A percentile compares a stretch with the other conserved stretches of the same genome.
Evolutionary conservation across 306 rosid genomes (phyloP).

Genomic region (Vachellia pachyceras): DNA sequence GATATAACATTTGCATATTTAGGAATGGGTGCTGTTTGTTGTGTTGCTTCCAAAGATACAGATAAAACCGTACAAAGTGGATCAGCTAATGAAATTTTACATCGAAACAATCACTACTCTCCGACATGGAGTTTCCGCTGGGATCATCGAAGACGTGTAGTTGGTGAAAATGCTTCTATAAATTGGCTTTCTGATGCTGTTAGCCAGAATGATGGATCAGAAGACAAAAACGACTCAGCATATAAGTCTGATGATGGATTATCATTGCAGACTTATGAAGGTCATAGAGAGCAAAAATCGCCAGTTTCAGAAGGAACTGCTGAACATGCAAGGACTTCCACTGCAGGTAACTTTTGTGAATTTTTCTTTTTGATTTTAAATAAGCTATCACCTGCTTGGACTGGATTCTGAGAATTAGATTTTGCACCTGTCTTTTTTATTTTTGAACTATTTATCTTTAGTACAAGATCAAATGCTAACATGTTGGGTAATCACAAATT

Average conservation of each 20-base stretch:
- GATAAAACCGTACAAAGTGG: constrained; percentile 48
- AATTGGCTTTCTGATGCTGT: constrained; percentile 51
- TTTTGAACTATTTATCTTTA: constrained; percentile 1
- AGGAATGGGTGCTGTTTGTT: constrained; percentile 58
- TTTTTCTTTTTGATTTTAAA: constrained; percentile 6
- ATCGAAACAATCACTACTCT: constrained; percentile 44
- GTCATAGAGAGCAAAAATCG: constrained; percentile 36
- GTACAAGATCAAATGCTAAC: background rate
- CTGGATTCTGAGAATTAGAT: constrained; percentile 3
- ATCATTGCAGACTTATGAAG: constrained; percentile 42
- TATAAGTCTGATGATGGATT: constrained; percentile 47
- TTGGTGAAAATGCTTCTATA: constrained; percentile 52
- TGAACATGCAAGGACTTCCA: constrained; percentile 26
- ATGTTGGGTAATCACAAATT: background rate
- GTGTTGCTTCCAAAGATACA: constrained; percentile 51
- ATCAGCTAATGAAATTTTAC: constrained; percentile 38
- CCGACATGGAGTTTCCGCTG: constrained; percentile 59
- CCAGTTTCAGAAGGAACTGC: constrained; percentile 42
- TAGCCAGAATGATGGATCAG: constrained; percentile 42
- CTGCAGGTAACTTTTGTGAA: constrained; percentile 44
- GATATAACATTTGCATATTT: constrained; percentile 20
- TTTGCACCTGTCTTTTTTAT: constrained; percentile 1
- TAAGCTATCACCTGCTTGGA: background rate
- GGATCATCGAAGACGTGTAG: constrained; percentile 58
- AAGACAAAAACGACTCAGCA: constrained; percentile 42